Percentiles rank a stretch among this genome's conserved stretches.
These are phyloP conservation scores for Pichia sp. DNA, from an alignment of 1,139 yeast genomes.

Conservation along the genomic window DNA sequence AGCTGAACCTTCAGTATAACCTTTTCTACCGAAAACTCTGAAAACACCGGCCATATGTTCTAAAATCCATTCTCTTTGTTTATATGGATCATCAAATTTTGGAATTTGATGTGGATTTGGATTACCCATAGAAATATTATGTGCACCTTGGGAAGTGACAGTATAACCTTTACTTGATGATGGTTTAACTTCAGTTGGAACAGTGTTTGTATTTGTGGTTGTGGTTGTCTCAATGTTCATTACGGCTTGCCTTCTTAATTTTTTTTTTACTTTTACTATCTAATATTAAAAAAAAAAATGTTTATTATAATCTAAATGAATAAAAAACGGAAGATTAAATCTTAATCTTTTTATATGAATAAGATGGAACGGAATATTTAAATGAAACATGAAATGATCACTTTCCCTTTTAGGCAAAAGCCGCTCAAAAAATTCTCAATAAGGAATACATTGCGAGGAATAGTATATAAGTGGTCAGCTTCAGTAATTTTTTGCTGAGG, in stretches of 20 bases:
- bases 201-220: not conserved
- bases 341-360: too few relatives aligned
- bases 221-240: not conserved
- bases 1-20: constrained; percentile 71
- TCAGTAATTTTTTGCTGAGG: too few relatives aligned
- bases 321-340: too few relatives aligned
- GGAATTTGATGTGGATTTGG: constrained; percentile 48
- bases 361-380: too few relatives aligned
- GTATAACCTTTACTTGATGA: constrained; percentile 35
- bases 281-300: too few relatives aligned
- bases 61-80: constrained; percentile 55
- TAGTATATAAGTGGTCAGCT: too few relatives aligned
- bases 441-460: too few relatives aligned
- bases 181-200: constrained; percentile 19
- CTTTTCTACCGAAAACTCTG: constrained; percentile 67
- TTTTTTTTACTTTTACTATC: not conserved
- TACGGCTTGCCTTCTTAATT: not conserved
- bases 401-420: too few relatives aligned
- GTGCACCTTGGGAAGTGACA: constrained; percentile 37
- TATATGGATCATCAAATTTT: constrained; percentile 41
- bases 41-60: constrained; percentile 83
- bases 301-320: too few relatives aligned
- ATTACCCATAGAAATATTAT: constrained; percentile 46
- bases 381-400: too few relatives aligned
- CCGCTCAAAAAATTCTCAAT: too few relatives aligned